Evolutionary conservation across 129 eudicot species (phyloP), one percentile per base, ranked within the genome.

Genomic region (Tagetes erecta): DNA sequence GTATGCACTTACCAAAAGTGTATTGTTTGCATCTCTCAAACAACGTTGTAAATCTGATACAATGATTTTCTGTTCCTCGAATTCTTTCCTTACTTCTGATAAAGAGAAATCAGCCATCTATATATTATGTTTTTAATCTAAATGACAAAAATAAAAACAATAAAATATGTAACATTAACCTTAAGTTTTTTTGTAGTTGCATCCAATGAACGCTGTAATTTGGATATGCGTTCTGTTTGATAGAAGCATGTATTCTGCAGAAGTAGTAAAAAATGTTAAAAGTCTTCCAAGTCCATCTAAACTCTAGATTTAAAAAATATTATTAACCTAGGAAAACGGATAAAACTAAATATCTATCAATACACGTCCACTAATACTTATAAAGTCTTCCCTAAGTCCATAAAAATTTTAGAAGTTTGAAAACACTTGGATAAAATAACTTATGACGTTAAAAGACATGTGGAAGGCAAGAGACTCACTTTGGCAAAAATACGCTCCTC

Each of bases 41-140:
- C 83, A 77, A 49, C 83, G 80, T 42, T 85, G 84, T 27, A 88
- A 62, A 5, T 88, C 87, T 3, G 65, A 35, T 12, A 85, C 64
- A 44, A 57, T 46, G 3, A 27, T 31, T 8, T 78, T 85, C 76
- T 83, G 85, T 8, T 76, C 84, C 53, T 85, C 89, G 27, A 30
- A 80, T 36, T 85, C 83, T 27, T 74, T 64, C 71, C 87, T 75
- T 49, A 81, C 66, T 40, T 88, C 87, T 60, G 68, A 71, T 30
- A 81, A 72, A 30, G 93, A 80, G 53, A 75, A 20, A 83, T 85
- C 90, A 45, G 86, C 75, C 86, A 83, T 83, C 93, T 88, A 67
- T 41, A 11, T 38, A 6, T 41, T 60, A 59, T 1, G 36, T 8
- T 40, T 49, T 39, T 52, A 69, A 71, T 59, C 1, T 14, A 36